These are phyloP conservation scores for Corymbia maculata DNA, from an alignment of 345 rosid species.

Conservation along the genomic window DNA sequence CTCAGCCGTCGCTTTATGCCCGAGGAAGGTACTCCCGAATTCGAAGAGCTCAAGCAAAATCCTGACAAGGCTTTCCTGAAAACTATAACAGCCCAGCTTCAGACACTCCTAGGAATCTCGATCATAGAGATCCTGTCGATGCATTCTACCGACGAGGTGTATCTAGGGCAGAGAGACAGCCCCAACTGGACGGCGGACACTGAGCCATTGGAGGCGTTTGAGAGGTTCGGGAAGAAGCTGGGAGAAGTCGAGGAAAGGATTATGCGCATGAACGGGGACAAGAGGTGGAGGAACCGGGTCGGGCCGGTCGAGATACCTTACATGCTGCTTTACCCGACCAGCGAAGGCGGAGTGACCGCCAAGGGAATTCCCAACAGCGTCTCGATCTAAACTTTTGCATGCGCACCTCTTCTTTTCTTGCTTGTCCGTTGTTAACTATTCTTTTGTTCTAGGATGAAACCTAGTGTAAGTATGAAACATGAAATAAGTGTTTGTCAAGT, in stretches of 20 bases:
- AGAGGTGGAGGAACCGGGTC: constrained; percentile 1
- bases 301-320: constrained; percentile 3
- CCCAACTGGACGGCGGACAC: background rate
- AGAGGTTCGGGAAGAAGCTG: background rate
- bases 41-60: background rate
- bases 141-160: constrained; percentile 2
- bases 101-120: constrained; percentile 1
- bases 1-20: constrained; percentile 1
- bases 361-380: constrained; percentile 6
- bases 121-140: constrained; percentile 1
- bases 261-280: background rate
- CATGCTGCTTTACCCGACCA: background rate
- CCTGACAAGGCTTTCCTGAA: background rate
- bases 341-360: constrained; percentile 14
- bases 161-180: background rate
- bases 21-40: background rate
- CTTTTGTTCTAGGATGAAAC: background rate
- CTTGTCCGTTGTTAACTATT: background rate
- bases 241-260: constrained; percentile 1
- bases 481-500: background rate
- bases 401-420: background rate
- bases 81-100: background rate
- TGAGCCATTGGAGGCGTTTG: background rate
- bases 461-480: background rate
- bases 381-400: background rate